A percentile compares a stretch with the other conserved stretches of the same genome.
phyloP scores from a whole-genome alignment of 345 rosid genomes.

The Hibiscus mutabilis region DNA sequence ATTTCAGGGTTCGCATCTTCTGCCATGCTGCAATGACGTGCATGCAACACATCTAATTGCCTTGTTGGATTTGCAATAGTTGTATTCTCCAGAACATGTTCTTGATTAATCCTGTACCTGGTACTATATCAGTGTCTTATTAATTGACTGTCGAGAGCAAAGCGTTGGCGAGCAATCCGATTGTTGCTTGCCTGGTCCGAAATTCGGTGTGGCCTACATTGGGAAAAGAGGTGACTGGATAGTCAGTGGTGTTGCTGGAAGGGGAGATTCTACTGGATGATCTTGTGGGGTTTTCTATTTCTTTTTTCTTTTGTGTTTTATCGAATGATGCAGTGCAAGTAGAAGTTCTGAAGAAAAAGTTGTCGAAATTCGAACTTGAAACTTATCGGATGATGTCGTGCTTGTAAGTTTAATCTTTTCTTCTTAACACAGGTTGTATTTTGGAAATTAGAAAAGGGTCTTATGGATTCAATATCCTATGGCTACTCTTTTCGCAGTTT shows the following conservation, averaged over 20 bases:
- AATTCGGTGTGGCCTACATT: neutral
- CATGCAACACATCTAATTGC: neutral
- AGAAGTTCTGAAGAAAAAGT: neutral
- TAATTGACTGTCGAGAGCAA: neutral
- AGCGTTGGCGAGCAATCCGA: neutral
- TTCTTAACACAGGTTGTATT: too few relatives aligned
- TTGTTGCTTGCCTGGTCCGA: neutral
- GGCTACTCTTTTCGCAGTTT: too few relatives aligned
- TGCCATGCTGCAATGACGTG: neutral
- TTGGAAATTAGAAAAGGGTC: neutral
- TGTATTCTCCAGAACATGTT: neutral
- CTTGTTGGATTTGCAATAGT: neutral
- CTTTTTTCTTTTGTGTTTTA: neutral
- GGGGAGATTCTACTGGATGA: neutral
- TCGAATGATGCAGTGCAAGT: neutral
- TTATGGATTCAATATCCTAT: neutral
- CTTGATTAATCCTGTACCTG: neutral
- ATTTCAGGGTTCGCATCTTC: neutral
- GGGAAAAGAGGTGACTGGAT: neutral
- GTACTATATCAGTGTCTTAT: neutral
- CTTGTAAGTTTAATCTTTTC: neutral
- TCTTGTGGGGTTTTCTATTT: neutral
- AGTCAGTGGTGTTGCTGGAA: neutral
- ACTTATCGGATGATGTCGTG: neutral
- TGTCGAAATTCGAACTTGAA: neutral